phyloP scores from a whole-genome alignment of 768 basidiomycete genomes.

The Porphyrellus cyaneotinctus region DNA sequence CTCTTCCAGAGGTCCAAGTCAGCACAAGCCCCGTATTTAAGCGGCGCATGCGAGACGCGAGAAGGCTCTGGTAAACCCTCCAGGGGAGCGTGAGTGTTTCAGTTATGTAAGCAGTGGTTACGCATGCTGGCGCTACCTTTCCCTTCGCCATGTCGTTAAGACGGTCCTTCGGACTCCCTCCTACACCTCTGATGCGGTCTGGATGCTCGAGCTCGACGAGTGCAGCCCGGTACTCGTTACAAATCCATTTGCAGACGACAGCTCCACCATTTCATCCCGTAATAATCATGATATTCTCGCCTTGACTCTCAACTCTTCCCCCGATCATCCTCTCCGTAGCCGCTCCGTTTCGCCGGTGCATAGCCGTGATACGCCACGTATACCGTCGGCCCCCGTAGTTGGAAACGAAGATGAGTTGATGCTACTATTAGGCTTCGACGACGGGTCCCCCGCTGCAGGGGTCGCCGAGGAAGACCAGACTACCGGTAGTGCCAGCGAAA shows the following conservation, averaged over 20 bases:
- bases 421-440: not conserved
- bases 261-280: not conserved
- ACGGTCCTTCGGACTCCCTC: not conserved
- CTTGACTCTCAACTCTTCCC: not conserved
- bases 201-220: slow-evolving; percentile 28
- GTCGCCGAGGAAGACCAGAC: not conserved
- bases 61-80: no score
- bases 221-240: slow-evolving; percentile 22
- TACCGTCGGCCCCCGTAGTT: not conserved
- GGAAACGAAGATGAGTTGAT: slow-evolving; percentile 3
- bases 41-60: no score
- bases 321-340: slow-evolving; percentile 17
- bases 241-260: slow-evolving; percentile 12
- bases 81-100: not conserved
- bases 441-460: not conserved
- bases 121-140: not conserved
- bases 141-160: not conserved
- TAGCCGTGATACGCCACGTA: not conserved
- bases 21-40: no score
- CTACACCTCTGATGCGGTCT: slow-evolving; percentile 19
- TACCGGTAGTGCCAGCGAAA: not conserved
- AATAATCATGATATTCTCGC: not conserved
- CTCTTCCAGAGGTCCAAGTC: no score
- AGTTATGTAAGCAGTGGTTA: slow-evolving; percentile 10
- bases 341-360: slow-evolving; percentile 7